Conservation (phyloP, 148 eudicot species). For the Pouteria glomerata region DNA sequence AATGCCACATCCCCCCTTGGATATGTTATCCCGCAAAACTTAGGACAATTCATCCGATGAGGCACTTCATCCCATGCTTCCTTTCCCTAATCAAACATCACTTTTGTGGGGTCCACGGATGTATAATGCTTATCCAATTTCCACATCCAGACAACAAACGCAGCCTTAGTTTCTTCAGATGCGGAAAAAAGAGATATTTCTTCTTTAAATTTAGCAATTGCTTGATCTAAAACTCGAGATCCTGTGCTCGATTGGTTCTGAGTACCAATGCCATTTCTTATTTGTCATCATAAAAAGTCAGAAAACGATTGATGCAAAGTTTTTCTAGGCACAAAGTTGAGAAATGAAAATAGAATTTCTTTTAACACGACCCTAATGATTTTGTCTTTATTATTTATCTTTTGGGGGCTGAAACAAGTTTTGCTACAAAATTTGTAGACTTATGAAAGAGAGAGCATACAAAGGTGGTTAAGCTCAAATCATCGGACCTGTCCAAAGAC, state of each 20-base stretch:
- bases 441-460: constrained; percentile 71
- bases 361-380: not conserved
- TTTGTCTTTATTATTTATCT: not conserved
- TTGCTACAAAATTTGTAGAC: constrained; percentile 32
- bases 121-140: no score
- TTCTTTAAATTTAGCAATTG: not conserved
- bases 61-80: no score
- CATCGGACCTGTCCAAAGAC: constrained; percentile 26
- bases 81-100: no score
- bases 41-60: no score
- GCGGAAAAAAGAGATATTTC: not conserved
- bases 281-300: not conserved
- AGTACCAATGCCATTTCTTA: not conserved
- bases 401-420: not conserved
- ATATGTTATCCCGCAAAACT: no score
- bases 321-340: not conserved
- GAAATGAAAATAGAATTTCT: not conserved
- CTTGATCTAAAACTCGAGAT: not conserved
- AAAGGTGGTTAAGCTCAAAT: constrained; percentile 38
- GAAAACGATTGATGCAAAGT: not conserved
- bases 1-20: no score
- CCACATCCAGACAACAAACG: no score
- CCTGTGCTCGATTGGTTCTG: no score
- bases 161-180: no score
- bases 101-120: no score